Conservation (phyloP, 169 alveolate species). For the Amoebophrya sp. region DNA sequence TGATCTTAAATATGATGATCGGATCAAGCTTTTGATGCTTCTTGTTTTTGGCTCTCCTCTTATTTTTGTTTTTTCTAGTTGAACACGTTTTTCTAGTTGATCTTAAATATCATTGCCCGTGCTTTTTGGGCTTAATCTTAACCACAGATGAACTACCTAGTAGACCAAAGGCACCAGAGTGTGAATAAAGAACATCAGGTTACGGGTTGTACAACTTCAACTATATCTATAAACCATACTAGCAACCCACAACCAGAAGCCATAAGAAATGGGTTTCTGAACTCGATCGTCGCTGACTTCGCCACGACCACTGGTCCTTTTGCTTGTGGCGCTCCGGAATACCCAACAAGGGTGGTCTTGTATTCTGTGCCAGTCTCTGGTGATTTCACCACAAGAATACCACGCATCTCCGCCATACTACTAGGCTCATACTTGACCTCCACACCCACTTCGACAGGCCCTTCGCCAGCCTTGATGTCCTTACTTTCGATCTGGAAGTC, state of each 20-base stretch:
- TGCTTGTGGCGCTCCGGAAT: constrained; percentile 54
- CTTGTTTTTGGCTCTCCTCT: too few species aligned
- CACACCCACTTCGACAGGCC: constrained; percentile 25
- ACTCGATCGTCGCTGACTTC: constrained; percentile 38
- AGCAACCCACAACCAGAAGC: neutral
- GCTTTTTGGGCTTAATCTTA: constrained; percentile 38
- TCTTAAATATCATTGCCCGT: too few species aligned
- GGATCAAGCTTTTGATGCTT: too few species aligned
- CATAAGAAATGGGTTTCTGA: constrained; percentile 32
- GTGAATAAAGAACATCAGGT: neutral
- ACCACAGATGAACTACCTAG: neutral
- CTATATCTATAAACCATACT: neutral
- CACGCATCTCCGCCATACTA: constrained; percentile 50
- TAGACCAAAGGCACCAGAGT: neutral
- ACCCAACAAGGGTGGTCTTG: constrained; percentile 54
- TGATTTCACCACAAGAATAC: constrained; percentile 44
- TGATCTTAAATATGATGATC: too few species aligned
- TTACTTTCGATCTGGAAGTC: neutral
- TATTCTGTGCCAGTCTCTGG: constrained; percentile 43
- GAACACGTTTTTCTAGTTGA: too few species aligned
- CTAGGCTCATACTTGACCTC: constrained; percentile 53
- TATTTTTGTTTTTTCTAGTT: too few species aligned
- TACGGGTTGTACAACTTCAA: neutral
- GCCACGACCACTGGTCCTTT: constrained; percentile 53
- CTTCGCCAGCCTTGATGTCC: neutral